A percentile compares a stretch with the other conserved stretches of the same genome.
Conservation (phyloP, 306 rosid genomes). For the Pachyrhizus erosus region DNA sequence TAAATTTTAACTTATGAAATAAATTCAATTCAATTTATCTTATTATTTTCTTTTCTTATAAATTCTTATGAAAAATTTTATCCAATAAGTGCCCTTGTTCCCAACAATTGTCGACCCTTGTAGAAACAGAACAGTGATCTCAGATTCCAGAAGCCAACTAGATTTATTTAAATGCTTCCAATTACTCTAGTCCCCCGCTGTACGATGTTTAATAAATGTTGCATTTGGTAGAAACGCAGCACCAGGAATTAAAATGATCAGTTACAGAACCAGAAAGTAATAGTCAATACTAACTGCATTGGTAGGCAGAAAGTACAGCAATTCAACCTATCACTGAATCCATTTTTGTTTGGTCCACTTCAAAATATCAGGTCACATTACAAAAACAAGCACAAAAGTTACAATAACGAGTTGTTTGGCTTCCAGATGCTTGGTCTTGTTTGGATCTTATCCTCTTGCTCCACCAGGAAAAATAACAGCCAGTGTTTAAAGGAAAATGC, state of each 20-base stretch:
- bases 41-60: too few relatives aligned
- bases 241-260: neutral
- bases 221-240: neutral
- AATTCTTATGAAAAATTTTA: too few relatives aligned
- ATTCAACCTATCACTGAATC: neutral
- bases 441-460: slow-evolving; percentile 37
- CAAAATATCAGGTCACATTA: slow-evolving; percentile 3
- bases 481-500: slow-evolving; percentile 41
- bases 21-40: too few relatives aligned
- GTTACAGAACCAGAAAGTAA: neutral
- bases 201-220: neutral
- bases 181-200: neutral
- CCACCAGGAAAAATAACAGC: slow-evolving; percentile 42
- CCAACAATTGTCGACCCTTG: neutral
- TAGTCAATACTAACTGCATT: neutral
- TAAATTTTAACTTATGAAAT: too few relatives aligned
- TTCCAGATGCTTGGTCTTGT: slow-evolving; percentile 44
- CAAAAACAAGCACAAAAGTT: slow-evolving; percentile 41
- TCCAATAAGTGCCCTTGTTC: too few relatives aligned
- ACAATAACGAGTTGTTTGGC: slow-evolving; percentile 45
- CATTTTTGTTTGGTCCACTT: slow-evolving; percentile 33
- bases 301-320: neutral
- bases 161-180: neutral
- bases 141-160: neutral
- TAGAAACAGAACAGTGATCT: neutral